Percentiles rank a stretch among this genome's conserved stretches.
phyloP scores from a whole-genome alignment of 257 asterid genomes.

The Jasminum sambac region DNA sequence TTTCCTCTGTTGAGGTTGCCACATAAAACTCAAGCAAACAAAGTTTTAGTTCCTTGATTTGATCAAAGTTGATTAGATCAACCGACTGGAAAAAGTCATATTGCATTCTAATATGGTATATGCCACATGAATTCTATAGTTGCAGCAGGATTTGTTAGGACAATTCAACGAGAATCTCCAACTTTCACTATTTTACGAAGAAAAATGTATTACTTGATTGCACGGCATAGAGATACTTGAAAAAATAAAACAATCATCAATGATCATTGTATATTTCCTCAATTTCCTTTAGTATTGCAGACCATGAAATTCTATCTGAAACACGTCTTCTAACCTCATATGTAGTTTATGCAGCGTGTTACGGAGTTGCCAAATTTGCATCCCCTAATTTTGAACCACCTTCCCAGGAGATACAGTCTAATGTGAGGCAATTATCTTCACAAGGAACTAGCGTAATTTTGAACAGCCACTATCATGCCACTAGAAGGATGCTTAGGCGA shows the following conservation, averaged over 20 bases:
- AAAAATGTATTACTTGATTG: not conserved
- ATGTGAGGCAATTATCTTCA: not conserved
- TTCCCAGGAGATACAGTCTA: not conserved
- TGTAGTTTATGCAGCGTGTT: not conserved
- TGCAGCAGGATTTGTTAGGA: not conserved
- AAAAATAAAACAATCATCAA: not conserved
- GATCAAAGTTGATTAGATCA: not conserved
- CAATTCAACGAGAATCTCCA: not conserved
- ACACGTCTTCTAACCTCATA: not conserved
- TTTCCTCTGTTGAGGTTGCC: not conserved
- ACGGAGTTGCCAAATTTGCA: not conserved
- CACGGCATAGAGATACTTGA: not conserved
- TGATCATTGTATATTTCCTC: not conserved
- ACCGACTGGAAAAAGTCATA: not conserved
- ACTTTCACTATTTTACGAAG: not conserved
- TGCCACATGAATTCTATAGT: not conserved
- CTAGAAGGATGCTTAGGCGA: slow-evolving; percentile 2
- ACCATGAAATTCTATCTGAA: not conserved
- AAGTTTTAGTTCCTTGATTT: not conserved
- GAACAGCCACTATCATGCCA: not conserved
- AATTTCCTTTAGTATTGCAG: not conserved
- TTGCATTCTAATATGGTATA: not conserved
- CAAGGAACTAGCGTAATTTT: not conserved
- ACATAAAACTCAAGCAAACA: not conserved
- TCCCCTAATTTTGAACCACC: slow-evolving; percentile 1